These are phyloP conservation scores for Pedinophyceae sp. DNA, from an alignment of 139 green algal species.

Conservation along the genomic window DNA sequence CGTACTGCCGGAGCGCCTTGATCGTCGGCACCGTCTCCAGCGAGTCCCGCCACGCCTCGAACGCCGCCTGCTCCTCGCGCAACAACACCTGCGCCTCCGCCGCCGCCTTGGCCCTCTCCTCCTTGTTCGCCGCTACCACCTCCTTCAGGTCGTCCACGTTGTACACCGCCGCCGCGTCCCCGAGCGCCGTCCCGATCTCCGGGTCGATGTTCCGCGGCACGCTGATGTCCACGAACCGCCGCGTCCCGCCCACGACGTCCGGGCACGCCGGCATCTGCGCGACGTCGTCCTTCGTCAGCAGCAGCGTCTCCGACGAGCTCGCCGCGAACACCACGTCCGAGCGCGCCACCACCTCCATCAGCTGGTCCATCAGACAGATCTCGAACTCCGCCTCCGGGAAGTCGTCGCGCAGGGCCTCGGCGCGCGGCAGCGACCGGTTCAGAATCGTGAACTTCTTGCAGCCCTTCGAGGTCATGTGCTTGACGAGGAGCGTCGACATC, in stretches of 20 bases:
- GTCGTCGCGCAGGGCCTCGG: slow-evolving; percentile 75
- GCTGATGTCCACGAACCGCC: slow-evolving; percentile 93
- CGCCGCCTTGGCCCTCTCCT: slow-evolving; percentile 51
- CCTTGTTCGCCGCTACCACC: slow-evolving; percentile 92
- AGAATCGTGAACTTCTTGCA: slow-evolving; percentile 78
- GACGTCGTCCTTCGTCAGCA: slow-evolving; percentile 48
- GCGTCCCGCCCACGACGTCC: slow-evolving; percentile 58
- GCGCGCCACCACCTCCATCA: slow-evolving; percentile 62
- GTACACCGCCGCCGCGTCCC: slow-evolving; percentile 60
- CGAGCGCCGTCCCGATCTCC: slow-evolving; percentile 49
- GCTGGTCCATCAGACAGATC: slow-evolving; percentile 81
- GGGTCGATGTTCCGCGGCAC: slow-evolving; percentile 90
- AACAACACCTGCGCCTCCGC: slow-evolving; percentile 43
- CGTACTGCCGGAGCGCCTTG: slow-evolving; percentile 87
- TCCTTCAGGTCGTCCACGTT: slow-evolving; percentile 99
- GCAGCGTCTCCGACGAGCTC: slow-evolving; percentile 62
- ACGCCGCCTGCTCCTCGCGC: slow-evolving; percentile 59
- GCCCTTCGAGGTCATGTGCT: slow-evolving; percentile 92
- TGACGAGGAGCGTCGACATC: slow-evolving; percentile 95
- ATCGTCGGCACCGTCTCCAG: slow-evolving; percentile 98
- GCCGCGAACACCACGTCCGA: slow-evolving; percentile 88
- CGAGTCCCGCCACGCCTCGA: slow-evolving; percentile 93
- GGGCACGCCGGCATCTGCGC: slow-evolving; percentile 29
- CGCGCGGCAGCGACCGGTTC: slow-evolving; percentile 76
- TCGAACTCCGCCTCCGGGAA: slow-evolving; percentile 90